Conservation (phyloP, 2,329 filamentous ascomycete genomes). For the Acephala macrosclerotiorum region DNA sequence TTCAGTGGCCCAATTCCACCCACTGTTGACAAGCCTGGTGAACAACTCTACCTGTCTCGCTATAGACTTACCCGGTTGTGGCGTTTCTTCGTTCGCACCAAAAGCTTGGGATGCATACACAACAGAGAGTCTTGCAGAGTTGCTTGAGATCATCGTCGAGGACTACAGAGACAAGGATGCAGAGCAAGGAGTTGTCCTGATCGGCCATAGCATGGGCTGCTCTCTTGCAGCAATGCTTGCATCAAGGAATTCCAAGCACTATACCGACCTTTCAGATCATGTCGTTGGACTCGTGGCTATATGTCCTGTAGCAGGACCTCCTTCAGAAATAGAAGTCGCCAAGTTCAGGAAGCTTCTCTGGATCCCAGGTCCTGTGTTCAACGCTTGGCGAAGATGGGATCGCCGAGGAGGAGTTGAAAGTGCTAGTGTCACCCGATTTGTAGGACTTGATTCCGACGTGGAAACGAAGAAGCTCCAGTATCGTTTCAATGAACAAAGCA, state of each 20-base stretch:
- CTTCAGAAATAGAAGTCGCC: constrained; percentile 58
- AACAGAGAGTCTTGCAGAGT: constrained; percentile 74
- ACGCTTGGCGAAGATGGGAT: constrained; percentile 81
- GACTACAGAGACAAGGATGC: constrained; percentile 70
- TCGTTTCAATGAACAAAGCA: constrained; percentile 83
- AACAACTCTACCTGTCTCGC: constrained; percentile 86
- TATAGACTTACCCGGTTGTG: constrained; percentile 91
- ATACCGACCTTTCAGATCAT: constrained; percentile 62
- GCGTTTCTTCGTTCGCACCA: constrained; percentile 77
- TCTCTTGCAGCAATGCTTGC: constrained; percentile 78
- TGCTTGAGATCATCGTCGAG: constrained; percentile 79
- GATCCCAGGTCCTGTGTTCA: constrained; percentile 76
- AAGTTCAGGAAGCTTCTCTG: constrained; percentile 65
- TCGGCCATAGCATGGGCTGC: constrained; percentile 92
- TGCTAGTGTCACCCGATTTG: constrained; percentile 79
- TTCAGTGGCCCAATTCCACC: constrained; percentile 86
- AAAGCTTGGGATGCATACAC: constrained; percentile 80
- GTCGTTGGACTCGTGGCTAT: constrained; percentile 82
- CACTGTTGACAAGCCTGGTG: constrained; percentile 80
- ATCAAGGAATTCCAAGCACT: constrained; percentile 55
- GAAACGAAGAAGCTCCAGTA: constrained; percentile 73
- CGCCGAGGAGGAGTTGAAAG: constrained; percentile 80
- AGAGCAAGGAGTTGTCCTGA: constrained; percentile 76
- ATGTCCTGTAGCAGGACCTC: constrained; percentile 76
- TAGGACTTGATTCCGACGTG: constrained; percentile 69